phyloP scores from a whole-genome alignment of 106 monocot genomes.

The Platanthera zijinensis region DNA sequence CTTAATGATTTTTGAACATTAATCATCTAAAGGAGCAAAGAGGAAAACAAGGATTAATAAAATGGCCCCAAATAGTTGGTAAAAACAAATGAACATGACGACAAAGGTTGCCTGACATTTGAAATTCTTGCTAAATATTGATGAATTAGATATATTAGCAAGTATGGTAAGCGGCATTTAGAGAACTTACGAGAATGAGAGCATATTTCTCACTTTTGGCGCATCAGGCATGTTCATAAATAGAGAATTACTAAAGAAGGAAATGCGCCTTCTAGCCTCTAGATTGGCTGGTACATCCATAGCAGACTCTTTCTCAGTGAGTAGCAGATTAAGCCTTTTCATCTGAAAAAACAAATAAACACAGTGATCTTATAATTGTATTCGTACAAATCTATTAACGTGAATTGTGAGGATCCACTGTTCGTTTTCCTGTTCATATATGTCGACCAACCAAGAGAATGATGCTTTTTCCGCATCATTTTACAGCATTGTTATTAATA shows the following conservation, averaged over 20 bases:
- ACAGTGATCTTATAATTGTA: neutral
- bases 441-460: too few species aligned
- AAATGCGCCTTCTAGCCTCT: constrained; percentile 61
- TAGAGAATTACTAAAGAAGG: constrained; percentile 73
- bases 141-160: neutral
- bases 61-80: too few species aligned
- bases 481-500: too few species aligned
- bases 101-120: neutral
- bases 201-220: constrained; percentile 89
- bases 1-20: too few species aligned
- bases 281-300: constrained; percentile 88
- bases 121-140: neutral
- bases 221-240: constrained; percentile 92
- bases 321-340: constrained; percentile 56
- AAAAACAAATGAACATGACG: too few species aligned
- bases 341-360: constrained; percentile 26
- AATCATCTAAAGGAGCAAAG: too few species aligned
- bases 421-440: too few species aligned
- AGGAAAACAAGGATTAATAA: too few species aligned
- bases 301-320: constrained; percentile 74
- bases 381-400: neutral
- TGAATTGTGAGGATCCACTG: too few species aligned
- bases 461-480: too few species aligned
- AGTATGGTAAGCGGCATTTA: neutral
- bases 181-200: constrained; percentile 87